These are phyloP conservation scores for Plasmodium chabaudi DNA, from an alignment of 169 alveolate species.

Conservation along the genomic window DNA sequence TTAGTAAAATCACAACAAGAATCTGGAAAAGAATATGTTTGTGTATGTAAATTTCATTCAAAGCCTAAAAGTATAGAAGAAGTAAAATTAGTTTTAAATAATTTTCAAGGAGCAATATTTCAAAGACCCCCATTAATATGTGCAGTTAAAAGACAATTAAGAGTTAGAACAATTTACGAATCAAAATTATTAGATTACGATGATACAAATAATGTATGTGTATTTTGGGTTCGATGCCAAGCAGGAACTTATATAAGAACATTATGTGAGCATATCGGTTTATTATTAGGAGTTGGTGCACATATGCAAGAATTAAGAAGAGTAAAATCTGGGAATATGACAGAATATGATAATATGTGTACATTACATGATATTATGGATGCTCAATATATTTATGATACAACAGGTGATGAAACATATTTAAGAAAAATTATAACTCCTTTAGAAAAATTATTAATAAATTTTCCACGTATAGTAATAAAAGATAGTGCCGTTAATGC, in stretches of 20 bases:
- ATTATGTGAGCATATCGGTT: constrained; percentile 99
- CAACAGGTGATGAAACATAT: constrained; percentile 96
- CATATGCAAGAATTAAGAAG: constrained; percentile 99
- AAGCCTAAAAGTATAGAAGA: constrained; percentile 80
- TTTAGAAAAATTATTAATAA: constrained; percentile 95
- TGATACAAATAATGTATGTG: constrained; percentile 95
- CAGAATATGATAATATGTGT: constrained; percentile 97
- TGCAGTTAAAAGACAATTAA: constrained; percentile 99
- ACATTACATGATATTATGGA: constrained; percentile 99
- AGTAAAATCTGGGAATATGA: constrained; percentile 97
- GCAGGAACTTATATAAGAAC: constrained; percentile 99
- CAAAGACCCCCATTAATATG: constrained; percentile 99
- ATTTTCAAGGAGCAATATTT: constrained; percentile 97
- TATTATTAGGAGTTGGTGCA: constrained; percentile 98
- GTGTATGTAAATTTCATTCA: constrained; percentile 96
- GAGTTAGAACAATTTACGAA: constrained; percentile 98
- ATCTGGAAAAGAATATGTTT: constrained; percentile 99
- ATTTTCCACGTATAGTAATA: constrained; percentile 97
- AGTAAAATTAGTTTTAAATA: constrained; percentile 92
- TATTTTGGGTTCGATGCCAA: constrained; percentile 99
- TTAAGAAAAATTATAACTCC: constrained; percentile 98
- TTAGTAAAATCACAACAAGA: constrained; percentile 99
- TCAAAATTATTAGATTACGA: constrained; percentile 97
- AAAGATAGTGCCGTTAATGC: constrained; percentile 99
- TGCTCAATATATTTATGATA: constrained; percentile 95